Evolutionary conservation across 2,329 filamentous ascomycete genomes (phyloP).

Genomic region (Lachnellula subtilissima): DNA sequence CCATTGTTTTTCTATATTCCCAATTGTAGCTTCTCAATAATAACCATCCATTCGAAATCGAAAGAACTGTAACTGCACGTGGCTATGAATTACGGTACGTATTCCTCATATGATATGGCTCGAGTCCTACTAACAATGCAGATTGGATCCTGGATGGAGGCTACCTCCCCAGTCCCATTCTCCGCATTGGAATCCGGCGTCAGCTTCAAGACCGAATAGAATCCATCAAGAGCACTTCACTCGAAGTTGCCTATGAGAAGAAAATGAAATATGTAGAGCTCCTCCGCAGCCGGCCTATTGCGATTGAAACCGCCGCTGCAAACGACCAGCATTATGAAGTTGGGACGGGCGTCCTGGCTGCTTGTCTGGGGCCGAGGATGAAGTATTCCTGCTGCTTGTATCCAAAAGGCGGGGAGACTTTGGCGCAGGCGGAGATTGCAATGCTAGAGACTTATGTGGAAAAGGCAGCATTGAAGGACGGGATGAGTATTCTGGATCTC

Average conservation of each 20-base stretch:
- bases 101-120: background rate
- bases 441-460: slow-evolving; percentile 62
- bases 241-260: slow-evolving; percentile 47
- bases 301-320: slow-evolving; percentile 60
- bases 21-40: background rate
- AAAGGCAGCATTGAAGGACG: slow-evolving; percentile 41
- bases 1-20: background rate
- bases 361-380: slow-evolving; percentile 62
- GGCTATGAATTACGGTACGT: slow-evolving; percentile 28
- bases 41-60: background rate
- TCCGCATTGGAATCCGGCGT: slow-evolving; percentile 61
- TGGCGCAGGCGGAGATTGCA: slow-evolving; percentile 60
- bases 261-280: slow-evolving; percentile 61
- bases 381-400: slow-evolving; percentile 69
- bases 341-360: slow-evolving; percentile 57
- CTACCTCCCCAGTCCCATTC: slow-evolving; percentile 57
- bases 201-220: slow-evolving; percentile 58
- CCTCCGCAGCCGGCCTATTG: slow-evolving; percentile 58
- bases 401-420: slow-evolving; percentile 54
- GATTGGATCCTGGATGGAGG: slow-evolving; percentile 60
- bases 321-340: slow-evolving; percentile 72
- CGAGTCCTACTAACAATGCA: slow-evolving; percentile 14
- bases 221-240: slow-evolving; percentile 49
- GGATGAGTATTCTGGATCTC: slow-evolving; percentile 31
- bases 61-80: background rate